Evolutionary conservation across 805 yeast species (phyloP).

Genomic region (Ogataea nitratoaversa): DNA sequence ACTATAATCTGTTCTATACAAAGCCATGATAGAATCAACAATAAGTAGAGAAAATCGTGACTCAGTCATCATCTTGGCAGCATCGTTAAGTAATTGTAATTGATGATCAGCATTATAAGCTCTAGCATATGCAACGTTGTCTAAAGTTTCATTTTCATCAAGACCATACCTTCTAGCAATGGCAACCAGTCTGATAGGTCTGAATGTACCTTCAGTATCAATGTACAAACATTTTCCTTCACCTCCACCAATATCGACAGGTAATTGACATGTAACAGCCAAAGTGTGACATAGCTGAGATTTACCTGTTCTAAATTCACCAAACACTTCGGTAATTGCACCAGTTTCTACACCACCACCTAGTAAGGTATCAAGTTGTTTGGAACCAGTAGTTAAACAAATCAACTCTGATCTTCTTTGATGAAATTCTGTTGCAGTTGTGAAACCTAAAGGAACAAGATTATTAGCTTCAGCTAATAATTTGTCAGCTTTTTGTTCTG

Average conservation of each 20-base stretch:
- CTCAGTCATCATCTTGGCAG: constrained; percentile 95
- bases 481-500: constrained; percentile 92
- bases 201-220: constrained; percentile 95
- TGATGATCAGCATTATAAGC: constrained; percentile 98
- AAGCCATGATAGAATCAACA: constrained; percentile 97
- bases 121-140: constrained; percentile 95
- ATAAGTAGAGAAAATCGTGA: constrained; percentile 84
- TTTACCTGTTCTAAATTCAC: constrained; percentile 97
- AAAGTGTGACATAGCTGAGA: constrained; percentile 95
- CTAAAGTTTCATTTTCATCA: constrained; percentile 90
- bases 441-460: constrained; percentile 92
- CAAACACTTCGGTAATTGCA: constrained; percentile 91
- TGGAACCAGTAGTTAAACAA: constrained; percentile 92
- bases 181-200: constrained; percentile 85
- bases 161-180: constrained; percentile 90
- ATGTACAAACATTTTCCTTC: constrained; percentile 96
- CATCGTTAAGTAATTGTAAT: constrained; percentile 75
- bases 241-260: constrained; percentile 96
- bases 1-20: constrained; percentile 88
- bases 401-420: constrained; percentile 85
- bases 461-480: constrained; percentile 78
- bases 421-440: constrained; percentile 94
- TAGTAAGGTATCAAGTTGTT: constrained; percentile 82
- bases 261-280: constrained; percentile 95
- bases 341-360: constrained; percentile 99